phyloP scores from a whole-genome alignment of 208 protist species.

The Acanthamoeba culbertsoni region DNA sequence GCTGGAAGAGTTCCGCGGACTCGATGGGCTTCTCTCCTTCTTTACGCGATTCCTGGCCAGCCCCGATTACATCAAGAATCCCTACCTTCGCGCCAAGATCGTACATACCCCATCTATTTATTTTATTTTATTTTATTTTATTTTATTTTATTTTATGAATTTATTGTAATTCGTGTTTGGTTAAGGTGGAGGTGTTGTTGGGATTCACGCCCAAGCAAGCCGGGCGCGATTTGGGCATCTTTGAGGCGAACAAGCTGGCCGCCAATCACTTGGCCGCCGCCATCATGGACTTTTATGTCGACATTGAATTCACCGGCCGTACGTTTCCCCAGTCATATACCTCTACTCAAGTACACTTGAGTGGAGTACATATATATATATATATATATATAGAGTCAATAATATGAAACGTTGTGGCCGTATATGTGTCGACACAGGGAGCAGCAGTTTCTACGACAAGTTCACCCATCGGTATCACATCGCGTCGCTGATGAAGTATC shows the following conservation, averaged over 20 bases:
- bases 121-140: not conserved
- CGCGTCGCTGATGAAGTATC: slow-evolving; percentile 64
- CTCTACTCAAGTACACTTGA: not conserved
- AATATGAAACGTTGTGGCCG: not conserved
- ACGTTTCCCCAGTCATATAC: not conserved
- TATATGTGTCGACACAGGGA: not conserved
- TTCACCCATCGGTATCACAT: slow-evolving; percentile 67
- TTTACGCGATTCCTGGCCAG: slow-evolving; percentile 62
- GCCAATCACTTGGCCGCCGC: slow-evolving; percentile 48
- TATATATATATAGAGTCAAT: not conserved
- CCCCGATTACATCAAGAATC: slow-evolving; percentile 72
- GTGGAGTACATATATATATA: not conserved
- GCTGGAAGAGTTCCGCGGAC: slow-evolving; percentile 47
- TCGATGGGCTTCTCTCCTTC: slow-evolving; percentile 65
- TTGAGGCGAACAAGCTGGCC: slow-evolving; percentile 39
- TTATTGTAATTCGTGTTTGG: not conserved
- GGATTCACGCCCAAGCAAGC: slow-evolving; percentile 25
- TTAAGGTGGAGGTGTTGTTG: not conserved
- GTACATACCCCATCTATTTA: slow-evolving; percentile 6
- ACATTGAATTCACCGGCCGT: slow-evolving; percentile 73
- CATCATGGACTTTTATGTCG: slow-evolving; percentile 73
- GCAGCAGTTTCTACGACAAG: slow-evolving; percentile 76
- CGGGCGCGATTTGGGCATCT: not conserved
- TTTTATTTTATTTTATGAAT: not conserved
- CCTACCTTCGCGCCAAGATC: slow-evolving; percentile 72